Evolutionary conservation across 23 red algal species (phyloP).

Genomic region (Chondrus crispus): DNA sequence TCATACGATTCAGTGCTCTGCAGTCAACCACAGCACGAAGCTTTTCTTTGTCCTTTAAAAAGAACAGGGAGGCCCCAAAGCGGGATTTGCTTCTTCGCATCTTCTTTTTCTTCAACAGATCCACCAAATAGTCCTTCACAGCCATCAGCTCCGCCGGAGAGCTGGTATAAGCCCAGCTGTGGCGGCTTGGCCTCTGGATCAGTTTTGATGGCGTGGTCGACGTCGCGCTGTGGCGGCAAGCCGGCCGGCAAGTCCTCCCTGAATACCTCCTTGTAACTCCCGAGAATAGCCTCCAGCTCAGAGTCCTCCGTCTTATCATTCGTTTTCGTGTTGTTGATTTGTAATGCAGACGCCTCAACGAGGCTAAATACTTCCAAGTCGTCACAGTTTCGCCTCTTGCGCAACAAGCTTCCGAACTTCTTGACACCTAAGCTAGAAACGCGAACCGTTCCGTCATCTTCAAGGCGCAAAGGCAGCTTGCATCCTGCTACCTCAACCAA

Average conservation of each 20-base stretch:
- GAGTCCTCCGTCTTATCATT: no score
- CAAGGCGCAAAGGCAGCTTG: not conserved
- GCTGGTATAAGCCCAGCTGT: not conserved
- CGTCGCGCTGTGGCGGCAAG: not conserved
- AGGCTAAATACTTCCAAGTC: not conserved
- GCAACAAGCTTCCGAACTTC: not conserved
- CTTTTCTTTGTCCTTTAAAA: not conserved
- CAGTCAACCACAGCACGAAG: not conserved
- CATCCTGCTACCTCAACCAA: not conserved
- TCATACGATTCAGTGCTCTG: not conserved
- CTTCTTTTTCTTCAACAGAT: not conserved
- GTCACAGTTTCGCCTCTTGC: not conserved
- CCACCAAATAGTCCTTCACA: not conserved
- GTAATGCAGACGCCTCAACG: no score
- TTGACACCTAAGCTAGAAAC: not conserved
- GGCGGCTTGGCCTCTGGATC: not conserved
- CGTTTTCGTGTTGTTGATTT: no score
- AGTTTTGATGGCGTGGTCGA: not conserved
- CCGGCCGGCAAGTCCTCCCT: not conserved
- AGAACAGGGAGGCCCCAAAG: not conserved
- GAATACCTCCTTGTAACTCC: not conserved
- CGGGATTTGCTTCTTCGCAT: not conserved
- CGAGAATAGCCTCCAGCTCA: not conserved
- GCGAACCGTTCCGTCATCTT: not conserved
- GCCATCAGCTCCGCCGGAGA: not conserved